Percentiles rank a stretch among this genome's conserved stretches.
Evolutionary conservation across 176 grass and related monocot species (phyloP).

Genomic region (Rhipidocladum racemiflorum): DNA sequence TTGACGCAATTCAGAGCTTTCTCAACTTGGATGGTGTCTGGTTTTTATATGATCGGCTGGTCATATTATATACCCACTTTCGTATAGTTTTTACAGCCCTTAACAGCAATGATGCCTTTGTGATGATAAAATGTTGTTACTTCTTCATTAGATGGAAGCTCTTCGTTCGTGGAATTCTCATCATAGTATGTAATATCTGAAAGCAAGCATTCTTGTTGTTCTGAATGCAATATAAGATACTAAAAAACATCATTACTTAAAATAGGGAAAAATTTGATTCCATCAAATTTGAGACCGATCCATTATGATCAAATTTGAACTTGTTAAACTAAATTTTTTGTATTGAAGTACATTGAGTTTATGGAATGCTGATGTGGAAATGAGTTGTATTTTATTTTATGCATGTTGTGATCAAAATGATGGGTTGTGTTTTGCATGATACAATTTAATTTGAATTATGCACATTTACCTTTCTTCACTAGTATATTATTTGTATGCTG

Average conservation of each 20-base stretch:
- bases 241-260: background rate
- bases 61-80: background rate
- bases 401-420: background rate
- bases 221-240: background rate
- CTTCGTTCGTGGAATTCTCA: background rate
- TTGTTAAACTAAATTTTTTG: background rate
- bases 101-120: background rate
- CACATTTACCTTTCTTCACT: background rate
- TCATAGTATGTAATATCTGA: background rate
- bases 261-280: background rate
- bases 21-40: background rate
- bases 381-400: background rate
- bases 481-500: background rate
- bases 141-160: background rate
- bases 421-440: slow-evolving; percentile 20
- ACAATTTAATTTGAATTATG: background rate
- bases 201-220: background rate
- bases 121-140: background rate
- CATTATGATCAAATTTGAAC: background rate
- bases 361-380: background rate
- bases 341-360: slow-evolving; percentile 14
- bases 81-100: background rate
- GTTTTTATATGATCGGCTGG: background rate
- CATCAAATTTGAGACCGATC: background rate
- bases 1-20: background rate